Conservation (phyloP, 2,329 filamentous ascomycete species). For the Ophiostoma populinum region DNA sequence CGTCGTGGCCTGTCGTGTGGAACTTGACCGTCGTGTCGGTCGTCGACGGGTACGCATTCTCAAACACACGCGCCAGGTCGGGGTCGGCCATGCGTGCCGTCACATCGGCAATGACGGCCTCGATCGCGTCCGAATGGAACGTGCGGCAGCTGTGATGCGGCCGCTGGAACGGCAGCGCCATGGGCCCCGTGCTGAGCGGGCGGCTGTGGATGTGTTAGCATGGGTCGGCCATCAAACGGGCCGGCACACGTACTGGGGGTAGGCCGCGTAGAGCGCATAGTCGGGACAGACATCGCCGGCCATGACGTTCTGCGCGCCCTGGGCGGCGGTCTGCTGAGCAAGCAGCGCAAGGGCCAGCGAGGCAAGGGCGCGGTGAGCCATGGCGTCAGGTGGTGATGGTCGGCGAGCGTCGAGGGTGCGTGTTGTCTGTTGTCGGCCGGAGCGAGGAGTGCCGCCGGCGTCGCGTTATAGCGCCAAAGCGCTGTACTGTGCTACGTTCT, state of each 20-base stretch:
- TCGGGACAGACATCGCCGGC: slow-evolving; percentile 40
- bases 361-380: slow-evolving; percentile 8
- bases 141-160: slow-evolving; percentile 70
- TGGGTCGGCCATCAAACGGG: background rate
- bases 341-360: slow-evolving; percentile 7
- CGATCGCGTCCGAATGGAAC: slow-evolving; percentile 72
- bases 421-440: no score
- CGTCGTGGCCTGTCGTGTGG: slow-evolving; percentile 46
- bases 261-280: slow-evolving; percentile 41
- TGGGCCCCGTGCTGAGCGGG: slow-evolving; percentile 63
- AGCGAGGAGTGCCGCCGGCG: no score
- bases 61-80: slow-evolving; percentile 81
- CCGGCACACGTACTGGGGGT: slow-evolving; percentile 32
- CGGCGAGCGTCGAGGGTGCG: no score
- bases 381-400: background rate
- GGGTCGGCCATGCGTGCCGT: slow-evolving; percentile 65
- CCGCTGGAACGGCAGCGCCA: slow-evolving; percentile 71
- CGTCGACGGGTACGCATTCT: slow-evolving; percentile 87
- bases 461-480: no score
- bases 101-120: slow-evolving; percentile 72
- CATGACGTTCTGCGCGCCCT: slow-evolving; percentile 11
- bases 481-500: no score
- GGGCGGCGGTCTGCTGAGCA: slow-evolving; percentile 3
- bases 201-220: slow-evolving; percentile 29
- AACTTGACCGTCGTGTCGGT: slow-evolving; percentile 81